Base-by-base conservation (phyloP, 441 rosid species). In the Mallotus japonicus region DNA sequence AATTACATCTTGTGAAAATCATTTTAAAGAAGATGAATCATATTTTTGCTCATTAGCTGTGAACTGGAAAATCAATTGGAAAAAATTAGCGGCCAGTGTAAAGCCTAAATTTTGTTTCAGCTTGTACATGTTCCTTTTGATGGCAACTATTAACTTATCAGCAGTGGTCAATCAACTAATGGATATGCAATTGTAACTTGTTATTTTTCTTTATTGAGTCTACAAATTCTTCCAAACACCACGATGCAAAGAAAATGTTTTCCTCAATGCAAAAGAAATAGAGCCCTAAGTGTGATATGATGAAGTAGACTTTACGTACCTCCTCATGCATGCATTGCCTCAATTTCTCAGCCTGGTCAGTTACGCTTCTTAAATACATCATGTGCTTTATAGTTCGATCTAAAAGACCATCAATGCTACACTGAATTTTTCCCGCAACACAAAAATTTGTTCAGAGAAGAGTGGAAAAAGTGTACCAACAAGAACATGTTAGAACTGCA, bases 341-440 rank as follows among this genome's bases (percentile, higher is more conserved):
- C 84, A 88, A 67, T 69, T 82, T 88, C 70, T 78, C 87, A 16
- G 90, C 92, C 55, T 82, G 90, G 62, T 82, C 73, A 12, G 89
- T 84, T 49, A 87, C 80, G 28, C 84, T 80, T 70, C 80, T 84
- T 53, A 90, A 74, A 72, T 84, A 80, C 76, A 79, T 69, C 86
- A 88, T 87, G 78, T 90, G 95, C 74, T 82, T 84, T 62, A 85
- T 67, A 9, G 95, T 85, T 62, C 64, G 79, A 56, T 84, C 90
- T 19, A 90, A 81, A 65, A 90, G 95, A 70, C 82, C 81, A 65
- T 90, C 95, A 40, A 90, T 90, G 88, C 95, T 90, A 74, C 88
- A 85, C 95, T 88, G 92, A 14, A 78, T 69, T 71, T 58, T 22
- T 50, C 74, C 81, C 56, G 67, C 60, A 56, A 50, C 24, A 51